Percentiles rank a stretch among this genome's conserved stretches.
Evolutionary conservation across 2,329 filamentous ascomycete genomes (phyloP).

Genomic region (Parastagonospora avenae): DNA sequence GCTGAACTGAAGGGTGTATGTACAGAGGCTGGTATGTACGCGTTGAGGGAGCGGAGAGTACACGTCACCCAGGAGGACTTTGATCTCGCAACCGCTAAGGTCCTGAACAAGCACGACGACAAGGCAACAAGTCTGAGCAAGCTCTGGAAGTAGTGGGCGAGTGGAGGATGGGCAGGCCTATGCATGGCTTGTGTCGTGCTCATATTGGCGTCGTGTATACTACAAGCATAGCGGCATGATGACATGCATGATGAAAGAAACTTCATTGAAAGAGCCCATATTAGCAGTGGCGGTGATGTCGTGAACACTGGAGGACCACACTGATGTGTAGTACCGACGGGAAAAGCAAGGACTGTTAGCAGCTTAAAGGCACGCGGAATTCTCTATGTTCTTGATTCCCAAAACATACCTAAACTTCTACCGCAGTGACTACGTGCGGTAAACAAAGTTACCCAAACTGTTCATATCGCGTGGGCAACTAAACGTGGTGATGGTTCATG

Average conservation of each 20-base stretch:
- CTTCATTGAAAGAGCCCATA: neutral
- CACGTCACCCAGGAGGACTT: constrained; percentile 99
- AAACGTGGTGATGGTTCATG: too few relatives aligned
- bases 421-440: too few relatives aligned
- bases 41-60: constrained; percentile 89
- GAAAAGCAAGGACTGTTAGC: too few relatives aligned
- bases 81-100: constrained; percentile 97
- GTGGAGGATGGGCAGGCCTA: constrained; percentile 1
- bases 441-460: too few relatives aligned
- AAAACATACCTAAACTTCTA: too few relatives aligned
- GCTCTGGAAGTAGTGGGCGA: constrained; percentile 70
- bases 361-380: too few relatives aligned
- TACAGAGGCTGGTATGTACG: constrained; percentile 98
- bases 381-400: too few relatives aligned
- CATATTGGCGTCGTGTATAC: constrained; percentile 14
- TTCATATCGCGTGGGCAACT: too few relatives aligned
- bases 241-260: neutral
- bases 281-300: neutral
- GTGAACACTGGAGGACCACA: too few relatives aligned
- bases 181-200: neutral
- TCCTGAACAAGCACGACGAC: constrained; percentile 99
- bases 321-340: too few relatives aligned
- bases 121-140: constrained; percentile 93
- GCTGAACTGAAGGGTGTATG: constrained; percentile 98
- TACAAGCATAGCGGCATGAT: constrained; percentile 17